Evolutionary conservation across 805 yeast genomes (phyloP), one percentile per base, ranked within the genome.

Genomic region (Isabelozyma pseudorhagii): DNA sequence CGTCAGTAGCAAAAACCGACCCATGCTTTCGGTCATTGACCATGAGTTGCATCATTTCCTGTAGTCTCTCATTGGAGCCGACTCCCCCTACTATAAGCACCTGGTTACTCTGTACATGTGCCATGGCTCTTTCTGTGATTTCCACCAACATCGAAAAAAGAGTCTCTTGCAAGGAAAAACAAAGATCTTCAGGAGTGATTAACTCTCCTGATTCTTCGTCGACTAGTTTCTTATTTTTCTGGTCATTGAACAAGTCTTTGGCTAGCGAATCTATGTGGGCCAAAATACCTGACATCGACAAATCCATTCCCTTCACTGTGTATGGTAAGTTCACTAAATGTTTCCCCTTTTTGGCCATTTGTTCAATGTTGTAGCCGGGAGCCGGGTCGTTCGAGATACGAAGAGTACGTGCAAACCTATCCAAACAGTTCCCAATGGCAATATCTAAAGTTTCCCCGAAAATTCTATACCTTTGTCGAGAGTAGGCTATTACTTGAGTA

Each of bases 361-460:
- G 97, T 69, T 94, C 99, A 56, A 94, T 94, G 63, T 94, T 94
- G 69, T 90, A 94, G 2, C 99, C 99, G 0, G 99, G 99, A 11
- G 94, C 89, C 2, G 99, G 99, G 45, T 85, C 88, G 66, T 94
- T 94, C 1, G 97, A 81, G 44, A 94, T 94, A 62, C 79, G 82
- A 51, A 94, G 74, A 1, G 96, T 88, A 48, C 99, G 77, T 0
- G 99, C 99, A 78, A 94, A 94, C 57, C 99, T 69, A 64, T 94
- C 99, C 45, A 94, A 72, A 69, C 99, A 94, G 67, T 94, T 94
- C 1, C 99, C 99, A 50, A 94, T 90, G 17, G 99, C 99, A 38
- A 94, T 94, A 63, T 94, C 99, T 50, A 94, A 72, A 0, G 99
- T 94, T 66, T 94, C 99, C n/a, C 99, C 99, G 67, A 94, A 94